Base-by-base conservation (phyloP, 352 stramenopile genomes). In the Peronospora farinosa region DNA sequence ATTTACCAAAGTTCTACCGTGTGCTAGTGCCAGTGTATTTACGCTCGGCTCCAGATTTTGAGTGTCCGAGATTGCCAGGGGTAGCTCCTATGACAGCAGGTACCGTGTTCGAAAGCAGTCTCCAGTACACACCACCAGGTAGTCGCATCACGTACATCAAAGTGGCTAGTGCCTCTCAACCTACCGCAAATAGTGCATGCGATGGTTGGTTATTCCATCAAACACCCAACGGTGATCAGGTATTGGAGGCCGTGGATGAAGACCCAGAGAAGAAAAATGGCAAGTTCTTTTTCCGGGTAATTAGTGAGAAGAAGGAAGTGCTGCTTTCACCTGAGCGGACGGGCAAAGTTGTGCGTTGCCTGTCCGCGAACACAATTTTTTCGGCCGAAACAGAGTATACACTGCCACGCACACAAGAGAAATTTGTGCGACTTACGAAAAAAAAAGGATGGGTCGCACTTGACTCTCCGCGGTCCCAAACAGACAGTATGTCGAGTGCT, bases 121-220 rank as follows among this genome's bases (percentile, higher is more conserved):
- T 92, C 21, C 76, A 87, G 61, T 89, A 92, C 51, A 88, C 70
- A 5, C 78, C 81, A 35, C 81, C 81, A 16, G 78, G 76, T 12
- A 88, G 78, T 47, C 55, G 61, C 9, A 86, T 89, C 60, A 89
- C 78, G 36, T 92, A 92, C 38, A 71, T 92, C 44, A 92, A 92
- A 42, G 66, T 92, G 23, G 73, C 69, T 2, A 84, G 63, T 35
- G 74, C 82, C 8, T 65, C 72, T 9, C 61, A 69, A 1, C 57
- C 54, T 15, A 59, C 49, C 23, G 46, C 53, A 27, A 82, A 67
- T 48, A 72, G 55, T 9, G 55, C 67, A 0, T 64, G 42, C 37
- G 74, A 69, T n/a, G 78, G 78, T 12, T 89, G 78, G 78, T 44
- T 87, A 7, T 89, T 89, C 35, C 65, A 85, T 42, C 60, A 74